These are phyloP conservation scores for Metarhizium humberi DNA, from an alignment of 2,329 filamentous ascomycete species.

Conservation along the genomic window DNA sequence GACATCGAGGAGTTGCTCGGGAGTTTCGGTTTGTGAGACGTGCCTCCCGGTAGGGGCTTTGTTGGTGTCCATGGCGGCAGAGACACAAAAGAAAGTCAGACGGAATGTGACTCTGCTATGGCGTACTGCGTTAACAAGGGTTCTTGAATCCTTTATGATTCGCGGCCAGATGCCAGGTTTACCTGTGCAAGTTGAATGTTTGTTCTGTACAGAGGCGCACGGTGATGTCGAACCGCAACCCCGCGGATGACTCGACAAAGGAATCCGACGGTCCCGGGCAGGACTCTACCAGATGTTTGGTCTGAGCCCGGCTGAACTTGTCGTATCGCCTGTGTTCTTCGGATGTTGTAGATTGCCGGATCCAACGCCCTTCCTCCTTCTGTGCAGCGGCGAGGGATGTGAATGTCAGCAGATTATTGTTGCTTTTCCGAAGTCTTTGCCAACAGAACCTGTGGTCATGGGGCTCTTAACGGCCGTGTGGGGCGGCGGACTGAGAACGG, in stretches of 20 bases:
- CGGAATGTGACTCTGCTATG: background rate
- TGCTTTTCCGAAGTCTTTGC: background rate
- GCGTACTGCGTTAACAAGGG: background rate
- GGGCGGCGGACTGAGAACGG: background rate
- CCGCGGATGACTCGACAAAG: conserved; percentile 2
- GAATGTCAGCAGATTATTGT: background rate
- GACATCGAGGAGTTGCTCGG: conserved; percentile 67
- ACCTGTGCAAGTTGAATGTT: background rate
- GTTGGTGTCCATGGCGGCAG: conserved; percentile 8
- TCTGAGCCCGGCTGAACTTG: background rate
- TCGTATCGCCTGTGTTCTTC: background rate
- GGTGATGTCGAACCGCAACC: conserved; percentile 1
- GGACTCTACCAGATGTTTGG: background rate
- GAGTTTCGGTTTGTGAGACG: conserved; percentile 27
- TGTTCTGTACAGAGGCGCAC: background rate
- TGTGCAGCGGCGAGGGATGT: background rate
- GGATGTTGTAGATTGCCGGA: background rate
- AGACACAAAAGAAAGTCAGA: background rate
- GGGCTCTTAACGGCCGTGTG: conserved; percentile 1
- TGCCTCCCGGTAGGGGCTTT: conserved; percentile 17
- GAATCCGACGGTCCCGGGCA: background rate
- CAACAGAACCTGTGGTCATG: conserved; percentile 2
- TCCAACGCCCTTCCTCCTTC: background rate
- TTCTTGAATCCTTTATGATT: background rate
- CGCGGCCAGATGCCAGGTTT: background rate